Conservation (phyloP, 179 eudicot species). For the Spinacia oleracea region DNA sequence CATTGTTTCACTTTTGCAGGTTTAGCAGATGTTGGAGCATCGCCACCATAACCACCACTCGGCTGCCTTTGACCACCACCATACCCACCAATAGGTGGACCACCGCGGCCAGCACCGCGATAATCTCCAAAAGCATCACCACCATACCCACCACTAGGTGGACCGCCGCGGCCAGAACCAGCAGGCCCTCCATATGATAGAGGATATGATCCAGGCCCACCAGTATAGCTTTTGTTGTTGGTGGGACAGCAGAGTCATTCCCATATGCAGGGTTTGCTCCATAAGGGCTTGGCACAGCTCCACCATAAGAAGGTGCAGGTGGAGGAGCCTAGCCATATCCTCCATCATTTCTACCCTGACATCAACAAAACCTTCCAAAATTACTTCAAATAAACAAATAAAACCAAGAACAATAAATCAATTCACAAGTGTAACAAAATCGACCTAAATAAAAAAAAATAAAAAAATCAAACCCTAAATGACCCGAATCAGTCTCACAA, state of each 20-base stretch:
- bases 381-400: no score
- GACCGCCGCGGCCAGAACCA: no score
- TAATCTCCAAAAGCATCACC: conserved; percentile 48
- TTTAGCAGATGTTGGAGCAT: conserved; percentile 56
- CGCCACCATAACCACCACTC: conserved; percentile 47
- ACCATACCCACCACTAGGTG: conserved; percentile 67
- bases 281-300: conserved; percentile 48
- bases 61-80: conserved; percentile 45
- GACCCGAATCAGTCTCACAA: no score
- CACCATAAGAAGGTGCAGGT: conserved; percentile 60
- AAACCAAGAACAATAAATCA: no score
- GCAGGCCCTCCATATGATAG: conserved; percentile 71
- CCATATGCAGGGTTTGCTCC: conserved; percentile 59
- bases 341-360: conserved; percentile 57
- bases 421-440: no score
- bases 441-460: no score
- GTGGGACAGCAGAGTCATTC: conserved; percentile 75
- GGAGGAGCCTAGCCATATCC: conserved; percentile 64
- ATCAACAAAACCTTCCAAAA: no score
- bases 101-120: conserved; percentile 56
- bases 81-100: conserved; percentile 58
- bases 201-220: conserved; percentile 74
- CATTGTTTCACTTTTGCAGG: conserved; percentile 83
- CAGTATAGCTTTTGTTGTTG: conserved; percentile 78
- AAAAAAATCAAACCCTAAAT: no score